Evolutionary conservation across 371 early-diverging fungal genomes (phyloP).

Genomic region (Syncephalastrum sp.): DNA sequence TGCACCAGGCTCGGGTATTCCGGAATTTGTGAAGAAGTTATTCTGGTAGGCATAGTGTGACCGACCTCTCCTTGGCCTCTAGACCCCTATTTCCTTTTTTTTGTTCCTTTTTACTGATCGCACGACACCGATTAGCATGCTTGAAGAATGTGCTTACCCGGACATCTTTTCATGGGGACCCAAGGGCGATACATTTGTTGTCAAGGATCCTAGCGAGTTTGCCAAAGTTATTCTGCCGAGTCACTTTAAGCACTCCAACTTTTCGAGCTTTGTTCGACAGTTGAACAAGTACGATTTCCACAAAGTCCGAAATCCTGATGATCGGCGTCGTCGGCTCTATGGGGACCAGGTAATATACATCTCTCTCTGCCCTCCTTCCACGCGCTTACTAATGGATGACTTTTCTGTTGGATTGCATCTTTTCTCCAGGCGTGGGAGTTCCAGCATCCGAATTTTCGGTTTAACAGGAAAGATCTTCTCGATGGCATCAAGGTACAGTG

Average conservation of each 20-base stretch:
- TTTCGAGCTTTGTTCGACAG: slow-evolving; percentile 93
- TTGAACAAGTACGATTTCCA: slow-evolving; percentile 94
- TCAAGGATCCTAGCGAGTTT: slow-evolving; percentile 75
- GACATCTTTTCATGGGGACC: slow-evolving; percentile 73
- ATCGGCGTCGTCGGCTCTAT: slow-evolving; percentile 57
- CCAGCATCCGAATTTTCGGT: slow-evolving; percentile 71
- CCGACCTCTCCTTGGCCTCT: neutral
- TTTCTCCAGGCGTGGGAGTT: slow-evolving; percentile 70
- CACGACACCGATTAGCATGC: slow-evolving; percentile 39
- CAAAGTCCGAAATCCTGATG: slow-evolving; percentile 68
- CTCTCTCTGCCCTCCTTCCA: neutral
- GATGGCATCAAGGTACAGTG: slow-evolving; percentile 51
- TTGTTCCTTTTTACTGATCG: too few species aligned
- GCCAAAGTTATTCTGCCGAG: slow-evolving; percentile 73
- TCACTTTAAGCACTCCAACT: slow-evolving; percentile 92
- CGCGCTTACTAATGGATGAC: neutral
- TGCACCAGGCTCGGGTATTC: slow-evolving; percentile 20
- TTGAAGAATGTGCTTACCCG: slow-evolving; percentile 67
- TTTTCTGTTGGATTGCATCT: neutral
- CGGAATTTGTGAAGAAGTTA: slow-evolving; percentile 51
- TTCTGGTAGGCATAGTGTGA: slow-evolving; percentile 29
- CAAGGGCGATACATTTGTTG: slow-evolving; percentile 82
- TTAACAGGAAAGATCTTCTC: slow-evolving; percentile 59
- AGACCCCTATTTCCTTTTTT: neutral
- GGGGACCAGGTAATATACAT: slow-evolving; percentile 58